phyloP scores from a whole-genome alignment of 164 flowering plant genomes.

The Kalanchoe fedtschenkoi region DNA sequence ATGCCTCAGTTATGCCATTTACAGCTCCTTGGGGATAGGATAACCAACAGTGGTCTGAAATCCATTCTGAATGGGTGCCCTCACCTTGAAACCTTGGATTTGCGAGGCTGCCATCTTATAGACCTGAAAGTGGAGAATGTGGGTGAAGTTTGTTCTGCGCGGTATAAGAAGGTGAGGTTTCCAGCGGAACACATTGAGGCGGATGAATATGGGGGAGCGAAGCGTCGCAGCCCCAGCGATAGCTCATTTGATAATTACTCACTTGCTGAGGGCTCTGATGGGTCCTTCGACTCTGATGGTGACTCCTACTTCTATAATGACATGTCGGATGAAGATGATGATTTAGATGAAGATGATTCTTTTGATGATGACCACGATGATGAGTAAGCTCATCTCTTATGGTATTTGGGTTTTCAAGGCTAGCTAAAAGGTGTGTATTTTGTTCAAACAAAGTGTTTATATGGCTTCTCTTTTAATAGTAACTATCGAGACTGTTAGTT shows the following conservation, averaged over 20 bases:
- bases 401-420: too few species aligned
- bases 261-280: too few species aligned
- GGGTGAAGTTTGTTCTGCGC: slow-evolving; percentile 12
- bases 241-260: background rate
- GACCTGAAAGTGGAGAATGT: slow-evolving; percentile 13
- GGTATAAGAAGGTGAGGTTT: slow-evolving; percentile 7
- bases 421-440: too few species aligned
- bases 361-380: too few species aligned
- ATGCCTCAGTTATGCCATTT: slow-evolving; percentile 21
- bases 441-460: too few species aligned
- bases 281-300: too few species aligned
- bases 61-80: slow-evolving; percentile 27
- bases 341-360: too few species aligned
- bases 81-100: slow-evolving; percentile 23
- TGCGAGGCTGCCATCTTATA: slow-evolving; percentile 16
- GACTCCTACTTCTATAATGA: too few species aligned
- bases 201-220: background rate
- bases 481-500: too few species aligned
- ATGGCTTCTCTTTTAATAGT: too few species aligned
- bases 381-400: too few species aligned
- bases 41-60: slow-evolving; percentile 20
- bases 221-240: background rate
- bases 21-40: slow-evolving; percentile 10
- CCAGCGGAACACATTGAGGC: slow-evolving; percentile 10
- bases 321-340: too few species aligned